Evolutionary conservation across 2,329 filamentous ascomycete genomes (phyloP), one percentile per base, ranked within the genome.

Genomic region (Botrytis galanthina): DNA sequence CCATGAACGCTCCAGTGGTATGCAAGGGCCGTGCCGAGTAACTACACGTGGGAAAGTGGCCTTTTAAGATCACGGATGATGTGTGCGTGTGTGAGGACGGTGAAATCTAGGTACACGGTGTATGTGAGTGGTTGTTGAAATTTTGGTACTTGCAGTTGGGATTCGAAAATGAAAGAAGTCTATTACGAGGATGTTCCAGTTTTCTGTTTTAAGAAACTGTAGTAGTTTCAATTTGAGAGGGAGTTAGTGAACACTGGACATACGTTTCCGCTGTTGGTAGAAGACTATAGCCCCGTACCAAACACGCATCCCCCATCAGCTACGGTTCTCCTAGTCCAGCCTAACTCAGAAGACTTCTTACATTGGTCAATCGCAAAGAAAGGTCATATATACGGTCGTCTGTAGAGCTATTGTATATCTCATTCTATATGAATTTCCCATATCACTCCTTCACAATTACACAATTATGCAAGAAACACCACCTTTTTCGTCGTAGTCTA

Each of bases 1-100:
- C 81, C 32, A 81, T 78, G 64, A 84, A 82, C 0, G 82, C 82
- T 68, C 84, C 83, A 0, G 20, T 26, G 35, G 14, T 59, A 32
- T 59, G 29, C 29, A 59, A 59, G 29, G 16, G 5, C 18, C 29
- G 2, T 32, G 16, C 7, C 3, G 29, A 8, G 18, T 59, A 29
- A 32, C n/a, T 57, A 3, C 29, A 32, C 18, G 2, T 57, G 16
- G 16, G 51, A 22, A 7, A 57, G 54, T 0, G n/a, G 16, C 14
- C 6, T 18, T 32, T 20, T 16, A 57, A 57, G 14, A 57, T 32
- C 7, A 20, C n/a, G 3, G 16, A 32, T 20, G 6, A 20, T 32
- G n/a, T 57, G 51, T 54, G 39, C 1, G 51, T 32, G 18, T 32
- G 16, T n/a, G n/a, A 7, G n/a, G n/a, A 18, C 12, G 14, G 29